These are phyloP conservation scores for Hymenoscyphus occultus DNA, from an alignment of 2,329 filamentous ascomycete species.

Conservation along the genomic window DNA sequence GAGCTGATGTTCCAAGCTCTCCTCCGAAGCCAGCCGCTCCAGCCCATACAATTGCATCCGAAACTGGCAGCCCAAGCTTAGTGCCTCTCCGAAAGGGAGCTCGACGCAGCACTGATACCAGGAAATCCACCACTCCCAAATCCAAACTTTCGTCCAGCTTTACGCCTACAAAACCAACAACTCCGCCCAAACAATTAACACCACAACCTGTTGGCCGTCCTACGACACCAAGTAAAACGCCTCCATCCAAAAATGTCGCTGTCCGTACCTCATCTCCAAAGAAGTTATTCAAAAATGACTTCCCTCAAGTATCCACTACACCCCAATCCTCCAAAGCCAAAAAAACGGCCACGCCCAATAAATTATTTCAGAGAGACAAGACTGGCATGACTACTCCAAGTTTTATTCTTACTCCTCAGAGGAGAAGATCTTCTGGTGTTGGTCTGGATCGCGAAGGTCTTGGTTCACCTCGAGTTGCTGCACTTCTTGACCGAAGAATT, in stretches of 20 bases:
- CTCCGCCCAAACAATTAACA: slow-evolving; percentile 42
- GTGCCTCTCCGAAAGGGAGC: slow-evolving; percentile 50
- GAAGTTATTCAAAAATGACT: slow-evolving; percentile 42
- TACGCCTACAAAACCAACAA: slow-evolving; percentile 37
- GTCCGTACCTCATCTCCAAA: slow-evolving; percentile 49
- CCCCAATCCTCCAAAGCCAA: slow-evolving; percentile 36
- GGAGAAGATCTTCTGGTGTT: slow-evolving; percentile 61
- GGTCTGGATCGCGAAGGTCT: slow-evolving; percentile 68
- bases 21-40: slow-evolving; percentile 38
- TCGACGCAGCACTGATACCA: slow-evolving; percentile 47
- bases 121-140: slow-evolving; percentile 43
- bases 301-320: slow-evolving; percentile 36
- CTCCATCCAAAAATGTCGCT: slow-evolving; percentile 46
- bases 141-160: slow-evolving; percentile 22
- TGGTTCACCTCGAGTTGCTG: slow-evolving; percentile 71
- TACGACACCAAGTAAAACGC: slow-evolving; percentile 49
- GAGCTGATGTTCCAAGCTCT: slow-evolving; percentile 35
- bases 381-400: slow-evolving; percentile 60
- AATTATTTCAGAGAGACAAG: slow-evolving; percentile 53
- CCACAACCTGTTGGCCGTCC: slow-evolving; percentile 42
- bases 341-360: slow-evolving; percentile 39
- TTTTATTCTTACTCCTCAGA: slow-evolving; percentile 60
- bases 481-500: slow-evolving; percentile 65
- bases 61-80: slow-evolving; percentile 53
- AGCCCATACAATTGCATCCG: slow-evolving; percentile 41